phyloP scores from a whole-genome alignment of 139 green algal species.

The Chlorella sorokiniana region DNA sequence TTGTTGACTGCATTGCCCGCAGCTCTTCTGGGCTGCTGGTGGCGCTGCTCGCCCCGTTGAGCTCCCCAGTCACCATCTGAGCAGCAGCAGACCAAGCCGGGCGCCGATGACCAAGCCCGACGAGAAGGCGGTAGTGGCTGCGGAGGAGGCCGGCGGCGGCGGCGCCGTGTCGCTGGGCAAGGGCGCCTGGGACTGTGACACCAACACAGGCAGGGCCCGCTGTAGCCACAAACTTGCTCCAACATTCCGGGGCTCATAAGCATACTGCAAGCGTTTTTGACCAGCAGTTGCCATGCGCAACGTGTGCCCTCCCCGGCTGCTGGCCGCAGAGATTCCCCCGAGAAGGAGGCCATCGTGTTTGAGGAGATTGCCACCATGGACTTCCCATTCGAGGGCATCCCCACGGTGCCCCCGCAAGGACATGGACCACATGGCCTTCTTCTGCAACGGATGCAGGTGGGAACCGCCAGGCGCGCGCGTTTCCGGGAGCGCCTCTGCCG shows the following conservation, averaged over 20 bases:
- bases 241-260: too few species aligned
- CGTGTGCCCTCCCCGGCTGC: not conserved
- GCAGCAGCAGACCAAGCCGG: not conserved
- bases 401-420: slow-evolving; percentile 91
- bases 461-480: not conserved
- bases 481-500: not conserved
- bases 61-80: not conserved
- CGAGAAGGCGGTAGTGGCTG: slow-evolving; percentile 38
- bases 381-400: slow-evolving; percentile 89
- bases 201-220: slow-evolving; percentile 45
- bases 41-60: too few species aligned
- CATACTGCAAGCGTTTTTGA: too few species aligned
- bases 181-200: slow-evolving; percentile 94
- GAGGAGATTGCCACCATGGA: slow-evolving; percentile 96
- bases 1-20: not conserved
- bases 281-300: too few species aligned
- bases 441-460: slow-evolving; percentile 79
- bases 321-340: slow-evolving; percentile 75
- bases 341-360: slow-evolving; percentile 94
- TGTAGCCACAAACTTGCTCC: too few species aligned
- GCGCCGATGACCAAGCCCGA: slow-evolving; percentile 33
- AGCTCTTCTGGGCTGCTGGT: not conserved
- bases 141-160: slow-evolving; percentile 30
- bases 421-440: slow-evolving; percentile 87
- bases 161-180: slow-evolving; percentile 75